Conservation (phyloP, 2,329 filamentous ascomycete species). For the Fusarium siculi region DNA sequence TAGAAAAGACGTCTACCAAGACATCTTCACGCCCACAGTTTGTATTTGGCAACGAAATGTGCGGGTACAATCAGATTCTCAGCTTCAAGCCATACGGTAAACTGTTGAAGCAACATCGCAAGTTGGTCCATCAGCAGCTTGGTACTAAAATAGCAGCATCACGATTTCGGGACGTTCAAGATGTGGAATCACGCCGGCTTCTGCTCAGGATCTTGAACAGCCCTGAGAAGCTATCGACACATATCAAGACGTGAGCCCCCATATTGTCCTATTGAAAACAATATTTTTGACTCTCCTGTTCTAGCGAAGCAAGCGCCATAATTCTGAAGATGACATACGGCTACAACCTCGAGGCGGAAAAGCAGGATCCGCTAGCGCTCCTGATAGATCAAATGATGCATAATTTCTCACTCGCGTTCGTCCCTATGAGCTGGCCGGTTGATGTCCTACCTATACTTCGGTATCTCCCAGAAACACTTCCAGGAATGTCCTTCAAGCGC, state of each 20-base stretch:
- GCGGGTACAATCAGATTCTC: neutral
- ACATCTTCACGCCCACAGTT: conserved; percentile 44
- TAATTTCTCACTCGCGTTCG: neutral
- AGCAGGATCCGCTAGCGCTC: conserved; percentile 37
- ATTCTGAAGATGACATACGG: conserved; percentile 42
- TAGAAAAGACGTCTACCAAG: conserved; percentile 47
- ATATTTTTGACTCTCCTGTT: accelerated
- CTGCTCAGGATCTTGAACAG: neutral
- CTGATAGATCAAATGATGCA: conserved; percentile 31
- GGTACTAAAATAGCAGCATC: neutral
- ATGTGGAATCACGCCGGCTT: neutral
- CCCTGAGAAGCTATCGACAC: accelerated
- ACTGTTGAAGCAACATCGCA: neutral
- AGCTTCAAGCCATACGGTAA: neutral
- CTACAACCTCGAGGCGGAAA: conserved; percentile 39
- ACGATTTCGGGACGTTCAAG: neutral
- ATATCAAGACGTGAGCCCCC: neutral
- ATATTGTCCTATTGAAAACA: accelerated
- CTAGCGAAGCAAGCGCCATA: conserved; percentile 37
- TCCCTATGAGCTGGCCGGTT: neutral
- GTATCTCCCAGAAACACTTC: conserved; percentile 42
- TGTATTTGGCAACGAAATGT: conserved; percentile 7
- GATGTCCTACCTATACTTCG: conserved; percentile 43
- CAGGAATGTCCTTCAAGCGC: conserved; percentile 42
- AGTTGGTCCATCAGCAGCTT: neutral